These are phyloP conservation scores for Gymnopilus dilepis DNA, from an alignment of 768 basidiomycete species.

Conservation along the genomic window DNA sequence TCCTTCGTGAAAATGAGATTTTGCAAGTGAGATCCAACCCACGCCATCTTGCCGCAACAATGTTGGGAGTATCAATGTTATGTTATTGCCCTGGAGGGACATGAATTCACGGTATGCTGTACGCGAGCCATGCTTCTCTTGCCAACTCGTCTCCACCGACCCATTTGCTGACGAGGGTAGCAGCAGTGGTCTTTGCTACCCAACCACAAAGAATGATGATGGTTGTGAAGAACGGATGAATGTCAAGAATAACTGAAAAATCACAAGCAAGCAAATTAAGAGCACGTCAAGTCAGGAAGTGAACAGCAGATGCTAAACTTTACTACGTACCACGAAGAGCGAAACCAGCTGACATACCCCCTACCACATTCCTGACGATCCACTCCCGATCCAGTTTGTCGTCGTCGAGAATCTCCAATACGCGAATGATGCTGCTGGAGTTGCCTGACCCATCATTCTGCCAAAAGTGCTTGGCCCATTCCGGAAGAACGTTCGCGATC, in stretches of 20 bases:
- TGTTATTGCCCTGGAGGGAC: too few relatives aligned
- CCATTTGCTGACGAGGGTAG: slow-evolving; percentile 68
- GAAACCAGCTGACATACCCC: slow-evolving; percentile 88
- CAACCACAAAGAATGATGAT: slow-evolving; percentile 78
- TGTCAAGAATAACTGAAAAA: slow-evolving; percentile 72
- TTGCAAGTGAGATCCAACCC: too few relatives aligned
- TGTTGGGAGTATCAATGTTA: too few relatives aligned
- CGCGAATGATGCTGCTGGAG: slow-evolving; percentile 31
- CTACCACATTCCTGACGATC: slow-evolving; percentile 82
- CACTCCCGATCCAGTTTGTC: slow-evolving; percentile 81
- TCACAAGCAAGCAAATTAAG: background rate
- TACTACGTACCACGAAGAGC: slow-evolving; percentile 71
- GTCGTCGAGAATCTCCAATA: slow-evolving; percentile 67
- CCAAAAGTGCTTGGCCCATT: slow-evolving; percentile 33
- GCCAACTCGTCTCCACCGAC: slow-evolving; percentile 61
- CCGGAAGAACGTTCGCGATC: slow-evolving; percentile 28
- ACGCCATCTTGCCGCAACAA: too few relatives aligned
- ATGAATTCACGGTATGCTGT: slow-evolving; percentile 68
- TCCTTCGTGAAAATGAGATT: too few relatives aligned
- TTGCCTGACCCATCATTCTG: slow-evolving; percentile 35
- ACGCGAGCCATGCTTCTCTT: slow-evolving; percentile 78
- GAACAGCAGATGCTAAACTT: background rate
- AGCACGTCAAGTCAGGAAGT: background rate
- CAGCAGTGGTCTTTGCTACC: slow-evolving; percentile 68
- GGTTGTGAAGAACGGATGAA: slow-evolving; percentile 75